Evolutionary conservation across 805 yeast species (phyloP).

Genomic region (Starmera pachycereana): DNA sequence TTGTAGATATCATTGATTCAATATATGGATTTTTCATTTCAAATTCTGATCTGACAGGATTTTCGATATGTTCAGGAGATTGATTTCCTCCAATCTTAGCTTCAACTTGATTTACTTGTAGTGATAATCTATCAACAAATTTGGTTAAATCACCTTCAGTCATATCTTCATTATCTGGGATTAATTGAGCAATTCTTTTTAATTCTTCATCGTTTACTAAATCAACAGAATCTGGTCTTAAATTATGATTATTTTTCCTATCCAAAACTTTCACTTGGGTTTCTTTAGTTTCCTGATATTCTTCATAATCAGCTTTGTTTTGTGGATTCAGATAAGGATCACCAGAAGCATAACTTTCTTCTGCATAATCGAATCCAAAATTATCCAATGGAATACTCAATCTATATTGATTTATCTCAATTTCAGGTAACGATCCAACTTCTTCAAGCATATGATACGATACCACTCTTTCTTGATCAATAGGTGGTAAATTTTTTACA

Average conservation of each 20-base stretch:
- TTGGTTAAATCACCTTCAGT: slow-evolving; percentile 22
- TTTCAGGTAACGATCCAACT: slow-evolving; percentile 14
- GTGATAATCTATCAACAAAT: slow-evolving; percentile 25
- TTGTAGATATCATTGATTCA: no score
- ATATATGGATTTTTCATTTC: not conserved
- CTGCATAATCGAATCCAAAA: slow-evolving; percentile 8
- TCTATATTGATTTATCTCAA: slow-evolving; percentile 17
- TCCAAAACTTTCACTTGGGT: no score
- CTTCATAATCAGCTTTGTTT: no score
- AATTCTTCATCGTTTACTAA: no score
- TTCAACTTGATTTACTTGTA: slow-evolving; percentile 17
- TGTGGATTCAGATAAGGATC: not conserved
- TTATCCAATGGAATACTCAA: slow-evolving; percentile 16
- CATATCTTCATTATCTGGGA: slow-evolving; percentile 1
- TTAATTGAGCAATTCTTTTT: no score
- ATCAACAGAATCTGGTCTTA: no score
- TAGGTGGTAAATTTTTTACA: not conserved
- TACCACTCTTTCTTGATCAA: slow-evolving; percentile 8
- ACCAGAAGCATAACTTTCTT: not conserved
- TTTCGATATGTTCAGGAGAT: slow-evolving; percentile 4
- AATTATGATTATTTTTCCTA: no score
- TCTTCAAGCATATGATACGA: slow-evolving; percentile 12
- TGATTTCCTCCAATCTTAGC: slow-evolving; percentile 8
- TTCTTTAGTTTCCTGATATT: no score
- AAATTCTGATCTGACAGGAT: slow-evolving; percentile 4